These are phyloP conservation scores for Ceratobasidium sp. DNA, from an alignment of 1,284 basidiomycete species.

Conservation along the genomic window DNA sequence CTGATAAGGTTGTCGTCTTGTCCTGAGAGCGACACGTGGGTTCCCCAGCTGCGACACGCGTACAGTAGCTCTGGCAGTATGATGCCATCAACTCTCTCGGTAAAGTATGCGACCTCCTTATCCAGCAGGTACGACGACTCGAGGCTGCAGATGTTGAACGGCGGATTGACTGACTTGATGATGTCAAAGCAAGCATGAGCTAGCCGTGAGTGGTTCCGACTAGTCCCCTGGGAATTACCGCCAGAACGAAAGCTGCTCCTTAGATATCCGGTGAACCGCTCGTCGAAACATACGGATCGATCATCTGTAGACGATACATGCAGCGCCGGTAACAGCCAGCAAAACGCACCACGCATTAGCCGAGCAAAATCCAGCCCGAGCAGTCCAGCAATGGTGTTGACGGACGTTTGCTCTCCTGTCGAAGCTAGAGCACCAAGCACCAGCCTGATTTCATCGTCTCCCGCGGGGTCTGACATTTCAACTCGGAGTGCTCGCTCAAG, in stretches of 20 bases:
- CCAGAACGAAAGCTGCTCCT: neutral
- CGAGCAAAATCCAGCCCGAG: neutral
- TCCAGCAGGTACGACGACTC: neutral
- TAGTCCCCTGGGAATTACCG: neutral
- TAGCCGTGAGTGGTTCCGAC: neutral
- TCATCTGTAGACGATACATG: neutral
- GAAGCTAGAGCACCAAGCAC: neutral
- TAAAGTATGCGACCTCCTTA: neutral
- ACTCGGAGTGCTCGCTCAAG: neutral
- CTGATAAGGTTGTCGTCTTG: neutral
- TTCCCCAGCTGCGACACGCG: conserved; percentile 14
- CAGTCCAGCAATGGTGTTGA: neutral
- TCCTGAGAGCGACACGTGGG: neutral
- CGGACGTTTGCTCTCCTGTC: neutral
- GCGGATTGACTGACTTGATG: neutral
- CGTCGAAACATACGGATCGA: neutral
- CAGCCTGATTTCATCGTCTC: neutral
- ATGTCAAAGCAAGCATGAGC: neutral
- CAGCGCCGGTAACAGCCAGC: neutral
- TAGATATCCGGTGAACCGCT: neutral
- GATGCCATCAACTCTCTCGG: neutral
- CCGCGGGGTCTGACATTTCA: too few species aligned
- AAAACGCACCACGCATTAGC: neutral
- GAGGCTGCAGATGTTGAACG: conserved; percentile 25
- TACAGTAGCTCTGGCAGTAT: neutral